Evolutionary conservation across 78 protist genomes (phyloP).

Genomic region (Guillardia theta): DNA sequence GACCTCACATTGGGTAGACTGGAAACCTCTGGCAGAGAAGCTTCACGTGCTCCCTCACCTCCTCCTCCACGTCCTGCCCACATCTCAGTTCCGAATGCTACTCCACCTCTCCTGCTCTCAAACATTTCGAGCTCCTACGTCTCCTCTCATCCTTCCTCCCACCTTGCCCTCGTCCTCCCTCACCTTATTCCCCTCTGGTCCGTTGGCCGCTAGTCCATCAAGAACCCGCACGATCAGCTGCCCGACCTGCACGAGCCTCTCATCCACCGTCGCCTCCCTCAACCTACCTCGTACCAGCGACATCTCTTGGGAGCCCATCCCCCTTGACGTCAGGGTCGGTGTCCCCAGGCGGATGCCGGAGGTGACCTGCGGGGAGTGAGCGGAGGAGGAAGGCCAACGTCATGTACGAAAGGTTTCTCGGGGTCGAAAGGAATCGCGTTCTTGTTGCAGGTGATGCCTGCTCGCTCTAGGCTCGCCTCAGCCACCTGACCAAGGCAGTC

Average conservation of each 20-base stretch:
- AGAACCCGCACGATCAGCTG: not conserved
- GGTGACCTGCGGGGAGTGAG: not conserved
- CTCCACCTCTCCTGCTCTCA: not conserved
- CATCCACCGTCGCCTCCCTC: not conserved
- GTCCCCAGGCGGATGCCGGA: not conserved
- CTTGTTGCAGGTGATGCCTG: not conserved
- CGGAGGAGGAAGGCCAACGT: not conserved
- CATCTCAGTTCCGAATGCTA: not conserved
- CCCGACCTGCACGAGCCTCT: not conserved
- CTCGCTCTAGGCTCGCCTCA: not conserved
- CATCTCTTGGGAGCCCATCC: not conserved
- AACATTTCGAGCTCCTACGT: not conserved
- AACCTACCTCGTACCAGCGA: not conserved
- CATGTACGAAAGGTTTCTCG: not conserved
- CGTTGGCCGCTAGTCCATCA: not conserved
- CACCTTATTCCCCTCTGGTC: not conserved
- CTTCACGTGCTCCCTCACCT: not conserved
- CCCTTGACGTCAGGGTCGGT: not conserved
- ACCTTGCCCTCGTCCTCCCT: not conserved
- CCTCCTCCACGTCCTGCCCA: not conserved
- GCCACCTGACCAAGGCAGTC: not conserved
- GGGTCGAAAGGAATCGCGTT: constrained; percentile 8
- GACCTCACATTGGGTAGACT: no score
- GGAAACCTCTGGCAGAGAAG: not conserved
- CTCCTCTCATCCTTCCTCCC: not conserved